Base-by-base conservation (phyloP, 768 basidiomycete genomes). In the Tricholoma bakamatsutake region DNA sequence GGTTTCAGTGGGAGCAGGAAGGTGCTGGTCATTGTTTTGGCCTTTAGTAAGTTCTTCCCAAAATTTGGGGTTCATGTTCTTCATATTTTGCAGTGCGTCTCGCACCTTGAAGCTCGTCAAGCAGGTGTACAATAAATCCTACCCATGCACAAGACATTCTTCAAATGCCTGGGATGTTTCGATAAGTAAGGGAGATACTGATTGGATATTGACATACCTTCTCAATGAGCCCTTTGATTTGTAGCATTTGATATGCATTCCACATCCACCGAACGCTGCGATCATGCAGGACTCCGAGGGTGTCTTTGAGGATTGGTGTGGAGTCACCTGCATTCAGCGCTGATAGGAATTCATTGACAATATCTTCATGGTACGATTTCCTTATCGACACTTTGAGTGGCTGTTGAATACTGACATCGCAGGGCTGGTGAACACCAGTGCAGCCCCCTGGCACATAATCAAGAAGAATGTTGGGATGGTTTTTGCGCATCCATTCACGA, bases 361-460 rank as follows among this genome's bases (percentile, higher is more conserved):
- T 45, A 50, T 73, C 68, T 31, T 66, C 58, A 58, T 76, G 73
- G 50, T 66, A 65, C 0, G 69, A 67, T 2, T 59, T 50, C 27
- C 65, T 64, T 15, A 72, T 62, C 5, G 67, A 66, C 4, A 62
- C 63, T 55, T 78, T 78, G 42, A 43, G 5, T 9, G 63, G 62
- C 1, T 67, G 61, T 58, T 77, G 76, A 34, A 74, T 68, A 1
- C 74, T 71, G 21, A 73, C 68, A 60, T 76, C 69, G 33, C 65
- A 69, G 9, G 69, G 67, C 57, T 72, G 71, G 7, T 48, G 55
- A 6, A 71, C 52, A 9, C 62, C 59, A 76, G 76, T 24, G 11
- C 42, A 43, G 24, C 42, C 15, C 2, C 39, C 21, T 9, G 42
- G 42, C 10, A 24, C 42, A 12, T 24, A 43, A 24, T 43, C 42